Base-by-base conservation (phyloP, 2,329 filamentous ascomycete species). In the Ascochyta lentis region DNA sequence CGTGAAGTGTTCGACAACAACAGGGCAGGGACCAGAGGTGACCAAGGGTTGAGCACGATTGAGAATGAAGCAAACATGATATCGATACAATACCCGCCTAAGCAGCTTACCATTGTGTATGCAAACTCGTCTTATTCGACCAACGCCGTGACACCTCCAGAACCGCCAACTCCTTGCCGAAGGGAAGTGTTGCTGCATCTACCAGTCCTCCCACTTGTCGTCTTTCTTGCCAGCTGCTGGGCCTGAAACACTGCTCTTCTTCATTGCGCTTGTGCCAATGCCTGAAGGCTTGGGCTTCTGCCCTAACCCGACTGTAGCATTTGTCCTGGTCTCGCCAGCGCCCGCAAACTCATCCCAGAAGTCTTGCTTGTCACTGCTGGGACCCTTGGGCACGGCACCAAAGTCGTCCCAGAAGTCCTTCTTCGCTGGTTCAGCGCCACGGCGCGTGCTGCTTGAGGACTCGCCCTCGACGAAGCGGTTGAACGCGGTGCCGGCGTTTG, bases 391-490 rank as follows among this genome's bases (percentile, higher is more conserved):
- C 24, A 89, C 76, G 26, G 84, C 86, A 0, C 92, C 89, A 76
- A 98, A 96, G 65, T 78, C 77, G 60, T 82, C 77, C 80, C 81
- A 81, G 56, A 82, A 82, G 55, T 78, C 79, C 64, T 77, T 89
- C 84, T 80, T 90, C 57, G 87, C 85, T 7, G 84, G 84, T 75
- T 89, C 83, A 13, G 40, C 78, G 15, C 42, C 44, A 26, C 47
- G 53, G 37, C 51, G 58, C 13, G 52, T 24, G 13, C 48, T 52
- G 9, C 46, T 29, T 13, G 64, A 55, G 24, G 56, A 33, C 22
- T 84, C 83, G 3, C 90, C 91, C 72, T 98, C 95, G 48, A 98
- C 92, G 68, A 98, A 97, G 47, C 89, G 87, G 72, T 83, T 91
- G 78, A 98, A 89, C 37, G 87, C 85, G 7, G 95, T 90, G 50